Evolutionary conservation across 2,329 filamentous ascomycete genomes (phyloP), one percentile per base, ranked within the genome.

Genomic region (Colletotrichum incanum): DNA sequence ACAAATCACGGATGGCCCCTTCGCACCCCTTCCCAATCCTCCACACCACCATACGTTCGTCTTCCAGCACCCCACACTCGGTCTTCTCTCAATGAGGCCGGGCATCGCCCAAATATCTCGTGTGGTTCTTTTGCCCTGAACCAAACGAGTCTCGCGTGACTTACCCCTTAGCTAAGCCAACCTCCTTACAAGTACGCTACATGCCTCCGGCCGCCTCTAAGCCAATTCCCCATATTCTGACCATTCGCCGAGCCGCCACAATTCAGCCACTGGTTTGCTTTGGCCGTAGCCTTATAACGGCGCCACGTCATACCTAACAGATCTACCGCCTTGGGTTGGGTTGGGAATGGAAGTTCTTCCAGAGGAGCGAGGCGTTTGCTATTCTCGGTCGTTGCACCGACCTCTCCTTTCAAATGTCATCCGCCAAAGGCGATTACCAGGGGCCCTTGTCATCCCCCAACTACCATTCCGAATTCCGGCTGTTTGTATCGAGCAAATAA

Each of bases 381-480:
- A 34, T 39, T 49, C 31, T 37, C 31, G 23, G 5, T 49, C 16
- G 34, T 26, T 28, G 50, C 20, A 45, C 23, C 18, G 52, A 14
- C 34, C 20, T 56, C 37, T 37, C 28, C 7, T 16, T 28, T 20
- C 31, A 12, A 18, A 49, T 45, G 20, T 26, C 37, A 52, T 23
- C 26, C 16, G 12, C 59, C 39, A 39, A 28, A 39, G n/a, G 23
- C 45, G 26, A 54, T 49, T 65, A 64, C 66, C 54, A 41, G 43
- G 47, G 26, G 7, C 65, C 59, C 69, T 59, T 72, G 65, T 64
- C 65, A 54, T 63, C 28, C 28, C 43, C 11, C 69, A 69, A 69
- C 52, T 72, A 54, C 65, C 65, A 70, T 74, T 73, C 69, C 69
- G 72, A 50, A 61, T 65, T 69, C 72, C 72, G 72, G 55, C 34